Evolutionary conservation across 306 rosid genomes (phyloP), one percentile per base, ranked within the genome.

Genomic region (Trifolium repens): DNA sequence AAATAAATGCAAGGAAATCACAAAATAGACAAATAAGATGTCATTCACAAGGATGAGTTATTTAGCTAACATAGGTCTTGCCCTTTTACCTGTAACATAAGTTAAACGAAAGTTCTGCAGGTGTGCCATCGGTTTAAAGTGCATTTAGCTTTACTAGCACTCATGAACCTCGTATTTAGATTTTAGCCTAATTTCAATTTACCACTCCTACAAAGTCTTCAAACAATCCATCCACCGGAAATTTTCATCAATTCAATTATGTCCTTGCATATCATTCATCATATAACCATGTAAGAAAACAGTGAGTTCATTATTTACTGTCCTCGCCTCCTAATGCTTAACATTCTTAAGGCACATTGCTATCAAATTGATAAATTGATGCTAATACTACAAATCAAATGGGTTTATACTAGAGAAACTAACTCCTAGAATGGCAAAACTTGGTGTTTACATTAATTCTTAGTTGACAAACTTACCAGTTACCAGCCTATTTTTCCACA

Each of bases 241-340:
- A 44, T n/a, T 26, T 67, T 73, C 30, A 47, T 37, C n/a, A 26
- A 57, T 74, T 32, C 35, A 4, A 32, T 32, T 32, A 4, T 32
- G 53, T 74, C 75, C 1, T 73, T 22, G 58, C 46, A 67, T 68
- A 65, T 35, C 77, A 35, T n/a, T 67, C 37, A 27, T 71, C 87
- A 87, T 82, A 81, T 65, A 91, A 35, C 86, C 79, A 73, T 87
- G 96, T 85, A 88, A 75, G 85, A 86, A 89, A 73, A 46, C 44
- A 57, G 81, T 66, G 44, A 85, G 92, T 37, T 81, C 89, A 73
- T 84, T 82, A 67, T 88, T 81, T 72, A 88, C 82, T 52, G 88
- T 88, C 55, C 92, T 83, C 50, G 73, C 77, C 71, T 81, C 85
- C 72, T 43, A 53, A 32, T 75, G 84, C 66, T 26, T 27, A 67